A percentile compares a stretch with the other conserved stretches of the same genome.
These are phyloP conservation scores for Hygrophorus pudorinus DNA, from an alignment of 768 basidiomycete species.

Conservation along the genomic window DNA sequence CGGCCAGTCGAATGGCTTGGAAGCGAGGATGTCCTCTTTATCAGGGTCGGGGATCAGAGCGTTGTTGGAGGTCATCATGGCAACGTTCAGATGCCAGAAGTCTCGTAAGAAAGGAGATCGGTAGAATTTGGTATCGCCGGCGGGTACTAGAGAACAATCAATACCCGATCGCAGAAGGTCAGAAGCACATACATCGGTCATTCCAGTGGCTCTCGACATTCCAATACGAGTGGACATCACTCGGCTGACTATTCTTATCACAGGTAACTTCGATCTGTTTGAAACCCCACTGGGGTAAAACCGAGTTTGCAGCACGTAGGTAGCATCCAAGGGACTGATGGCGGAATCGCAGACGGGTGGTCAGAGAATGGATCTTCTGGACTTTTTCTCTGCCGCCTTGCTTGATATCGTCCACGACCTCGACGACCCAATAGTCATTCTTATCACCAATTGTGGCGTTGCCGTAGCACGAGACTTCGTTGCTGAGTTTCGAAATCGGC, in stretches of 20 bases:
- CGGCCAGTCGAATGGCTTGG: slow-evolving; percentile 90
- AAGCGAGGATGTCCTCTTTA: slow-evolving; percentile 96
- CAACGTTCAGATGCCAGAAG: slow-evolving; percentile 98
- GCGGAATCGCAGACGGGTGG: slow-evolving; percentile 79
- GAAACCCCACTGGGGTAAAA: slow-evolving; percentile 97
- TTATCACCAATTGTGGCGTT: slow-evolving; percentile 80
- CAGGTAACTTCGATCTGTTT: slow-evolving; percentile 98
- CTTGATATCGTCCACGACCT: slow-evolving; percentile 85
- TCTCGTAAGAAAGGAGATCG: slow-evolving; percentile 89
- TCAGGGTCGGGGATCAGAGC: slow-evolving; percentile 95
- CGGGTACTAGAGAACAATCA: slow-evolving; percentile 49
- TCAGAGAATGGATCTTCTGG: slow-evolving; percentile 76
- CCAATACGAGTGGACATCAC: slow-evolving; percentile 87
- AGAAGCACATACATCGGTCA: slow-evolving; percentile 61
- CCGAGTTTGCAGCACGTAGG: slow-evolving; percentile 76
- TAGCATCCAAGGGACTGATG: slow-evolving; percentile 80
- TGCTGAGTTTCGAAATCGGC: slow-evolving; percentile 79
- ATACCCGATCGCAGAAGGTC: slow-evolving; percentile 2
- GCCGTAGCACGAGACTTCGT: slow-evolving; percentile 93
- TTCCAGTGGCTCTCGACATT: slow-evolving; percentile 99
- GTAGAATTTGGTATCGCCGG: slow-evolving; percentile 77
- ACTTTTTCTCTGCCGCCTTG: slow-evolving; percentile 48
- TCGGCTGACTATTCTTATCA: slow-evolving; percentile 75
- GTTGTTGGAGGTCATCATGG: slow-evolving; percentile 99
- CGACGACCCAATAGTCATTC: slow-evolving; percentile 87